These are phyloP conservation scores for Stylosanthes scabra DNA, from an alignment of 331 rosid genomes.

Conservation along the genomic window DNA sequence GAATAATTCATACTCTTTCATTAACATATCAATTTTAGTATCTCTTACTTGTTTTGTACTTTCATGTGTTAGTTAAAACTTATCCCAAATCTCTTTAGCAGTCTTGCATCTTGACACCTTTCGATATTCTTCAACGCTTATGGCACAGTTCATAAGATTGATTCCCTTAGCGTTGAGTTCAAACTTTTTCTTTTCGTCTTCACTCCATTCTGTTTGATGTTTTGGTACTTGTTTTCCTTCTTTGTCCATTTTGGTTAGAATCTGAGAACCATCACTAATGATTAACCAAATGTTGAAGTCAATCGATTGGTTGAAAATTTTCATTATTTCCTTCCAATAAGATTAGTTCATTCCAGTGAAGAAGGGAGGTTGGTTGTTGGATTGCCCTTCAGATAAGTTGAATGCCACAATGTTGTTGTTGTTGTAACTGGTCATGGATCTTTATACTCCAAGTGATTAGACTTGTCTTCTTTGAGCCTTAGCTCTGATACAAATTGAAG, in stretches of 20 bases:
- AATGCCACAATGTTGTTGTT: too few relatives aligned
- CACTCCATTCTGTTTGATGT: neutral
- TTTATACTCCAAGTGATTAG: too few relatives aligned
- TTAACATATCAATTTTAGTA: neutral
- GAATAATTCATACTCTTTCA: neutral
- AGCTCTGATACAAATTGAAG: too few relatives aligned
- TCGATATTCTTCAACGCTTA: neutral
- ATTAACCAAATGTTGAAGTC: too few relatives aligned
- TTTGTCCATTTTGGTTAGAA: neutral
- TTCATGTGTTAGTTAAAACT: neutral
- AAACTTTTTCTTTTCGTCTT: neutral
- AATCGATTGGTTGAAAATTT: neutral
- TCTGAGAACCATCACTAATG: neutral
- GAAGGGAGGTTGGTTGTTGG: neutral
- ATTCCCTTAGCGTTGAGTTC: too few relatives aligned
- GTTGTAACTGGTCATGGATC: too few relatives aligned
- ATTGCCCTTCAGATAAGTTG: neutral
- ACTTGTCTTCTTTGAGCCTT: too few relatives aligned
- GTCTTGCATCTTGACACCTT: neutral
- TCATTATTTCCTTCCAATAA: neutral
- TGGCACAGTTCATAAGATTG: neutral
- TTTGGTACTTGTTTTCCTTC: neutral
- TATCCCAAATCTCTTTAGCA: neutral
- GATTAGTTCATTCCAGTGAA: neutral
- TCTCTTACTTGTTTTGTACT: neutral